phyloP scores from a whole-genome alignment of 768 basidiomycete species.

The Podaxis rugospora region DNA sequence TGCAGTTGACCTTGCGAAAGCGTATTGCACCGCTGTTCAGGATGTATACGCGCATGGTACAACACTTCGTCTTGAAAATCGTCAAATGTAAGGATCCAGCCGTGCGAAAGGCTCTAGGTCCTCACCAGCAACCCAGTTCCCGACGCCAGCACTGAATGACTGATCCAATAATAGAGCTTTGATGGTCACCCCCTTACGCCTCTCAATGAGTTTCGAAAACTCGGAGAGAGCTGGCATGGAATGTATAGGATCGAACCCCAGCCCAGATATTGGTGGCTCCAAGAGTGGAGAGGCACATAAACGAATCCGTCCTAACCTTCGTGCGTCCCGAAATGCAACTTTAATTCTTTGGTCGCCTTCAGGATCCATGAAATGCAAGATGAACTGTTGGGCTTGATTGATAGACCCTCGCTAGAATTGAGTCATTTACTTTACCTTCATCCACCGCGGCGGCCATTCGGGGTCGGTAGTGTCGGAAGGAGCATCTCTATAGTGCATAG shows the following conservation, averaged over 20 bases:
- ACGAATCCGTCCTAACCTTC: slow-evolving; percentile 67
- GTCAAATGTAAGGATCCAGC: neutral
- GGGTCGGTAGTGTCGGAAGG: slow-evolving; percentile 31
- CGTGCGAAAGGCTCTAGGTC: slow-evolving; percentile 6
- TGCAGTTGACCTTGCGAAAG: slow-evolving; percentile 45
- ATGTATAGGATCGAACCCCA: slow-evolving; percentile 77
- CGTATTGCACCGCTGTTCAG: slow-evolving; percentile 59
- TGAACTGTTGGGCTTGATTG: slow-evolving; percentile 38
- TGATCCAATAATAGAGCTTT: slow-evolving; percentile 79
- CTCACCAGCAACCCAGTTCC: slow-evolving; percentile 78
- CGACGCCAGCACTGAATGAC: slow-evolving; percentile 75
- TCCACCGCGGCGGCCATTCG: slow-evolving; percentile 63
- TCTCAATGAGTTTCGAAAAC: slow-evolving; percentile 44
- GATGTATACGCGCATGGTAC: slow-evolving; percentile 71
- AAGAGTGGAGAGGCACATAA: slow-evolving; percentile 50
- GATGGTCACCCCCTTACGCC: slow-evolving; percentile 53
- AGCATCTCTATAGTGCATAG: slow-evolving; percentile 45
- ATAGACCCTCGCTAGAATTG: neutral
- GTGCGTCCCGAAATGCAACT: slow-evolving; percentile 68
- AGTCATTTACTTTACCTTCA: slow-evolving; percentile 40
- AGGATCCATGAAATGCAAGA: slow-evolving; percentile 50
- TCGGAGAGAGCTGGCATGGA: slow-evolving; percentile 55
- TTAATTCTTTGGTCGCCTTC: slow-evolving; percentile 35
- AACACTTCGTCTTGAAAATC: slow-evolving; percentile 55
- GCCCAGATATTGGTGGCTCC: slow-evolving; percentile 66